Conservation (phyloP, 441 rosid genomes). For the Macaranga tanarius region DNA sequence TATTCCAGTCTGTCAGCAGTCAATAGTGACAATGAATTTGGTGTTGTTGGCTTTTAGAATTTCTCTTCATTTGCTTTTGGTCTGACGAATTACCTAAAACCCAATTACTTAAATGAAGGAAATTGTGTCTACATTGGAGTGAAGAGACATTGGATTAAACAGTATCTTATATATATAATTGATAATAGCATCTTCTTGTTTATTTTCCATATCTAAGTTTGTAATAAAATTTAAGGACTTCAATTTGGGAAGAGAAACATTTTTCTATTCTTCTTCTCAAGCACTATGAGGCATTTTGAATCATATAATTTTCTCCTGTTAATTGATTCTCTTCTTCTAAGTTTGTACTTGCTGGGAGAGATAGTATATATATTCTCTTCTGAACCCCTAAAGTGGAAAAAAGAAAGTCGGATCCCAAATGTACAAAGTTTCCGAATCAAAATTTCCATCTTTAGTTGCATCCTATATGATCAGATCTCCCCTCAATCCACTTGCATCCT, state of each 20-base stretch:
- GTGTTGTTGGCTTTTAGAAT: too few relatives aligned
- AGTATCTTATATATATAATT: background rate
- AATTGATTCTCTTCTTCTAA: background rate
- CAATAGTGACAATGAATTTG: too few relatives aligned
- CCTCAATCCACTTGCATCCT: background rate
- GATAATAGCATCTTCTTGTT: background rate
- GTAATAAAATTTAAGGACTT: too few relatives aligned
- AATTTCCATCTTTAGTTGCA: background rate
- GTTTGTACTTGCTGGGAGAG: background rate
- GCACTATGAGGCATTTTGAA: background rate
- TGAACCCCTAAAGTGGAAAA: background rate
- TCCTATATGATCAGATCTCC: background rate
- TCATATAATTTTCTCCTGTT: background rate
- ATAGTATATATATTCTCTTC: background rate
- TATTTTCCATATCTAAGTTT: too few relatives aligned
- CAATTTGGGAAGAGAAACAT: too few relatives aligned
- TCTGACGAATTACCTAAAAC: too few relatives aligned
- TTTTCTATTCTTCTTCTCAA: too few relatives aligned
- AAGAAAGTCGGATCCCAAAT: background rate
- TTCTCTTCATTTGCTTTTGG: too few relatives aligned
- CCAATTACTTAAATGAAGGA: too few relatives aligned
- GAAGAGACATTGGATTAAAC: background rate
- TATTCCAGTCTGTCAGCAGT: too few relatives aligned
- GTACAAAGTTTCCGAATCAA: background rate
- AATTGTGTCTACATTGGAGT: too few relatives aligned